Evolutionary conservation across 805 yeast genomes (phyloP), one percentile per base, ranked within the genome.

Genomic region (Maudiozyma serrabonitensis): DNA sequence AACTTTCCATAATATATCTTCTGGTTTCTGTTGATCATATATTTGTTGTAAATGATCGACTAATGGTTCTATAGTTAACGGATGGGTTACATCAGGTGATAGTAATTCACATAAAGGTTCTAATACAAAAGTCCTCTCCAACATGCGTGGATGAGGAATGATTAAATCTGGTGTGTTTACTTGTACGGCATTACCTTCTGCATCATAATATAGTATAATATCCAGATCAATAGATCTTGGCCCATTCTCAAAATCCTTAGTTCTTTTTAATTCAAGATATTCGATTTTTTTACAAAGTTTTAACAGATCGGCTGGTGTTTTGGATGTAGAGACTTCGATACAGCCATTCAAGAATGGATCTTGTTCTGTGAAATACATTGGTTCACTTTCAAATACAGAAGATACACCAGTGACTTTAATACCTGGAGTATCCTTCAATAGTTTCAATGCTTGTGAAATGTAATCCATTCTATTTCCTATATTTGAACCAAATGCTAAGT

Each of bases 181-280:
- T 9, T 81, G 71, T 19, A 75, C 54, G 38, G 57, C 57, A 13
- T 62, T 58, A 3, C 56, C 58, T 37, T 74, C 71, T 32, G 60
- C 61, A 39, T 61, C 55, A 16, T 56, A 40, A 62, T 80, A 91
- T 21, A 91, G 68, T 13, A 91, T 56, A 13, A 93, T 87, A 66
- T 93, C 99, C 46, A 93, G 72, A 61, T 93, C 99, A 47, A 93
- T 85, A 12, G 87, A 70, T 50, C 99, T 73, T 8, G 99, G 99
- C 0, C 99, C 96, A 63, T 93, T 93, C 13, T 85, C 90, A 55
- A 87, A 75, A 41, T 80, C 69, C 63, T 93, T 93, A 21, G 82
- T 82, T 41, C 99, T 71, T 5, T 76, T 71, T 35, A 90, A 70
- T 13, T 75, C 75, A 7, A 79, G 72, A 58, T 87, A 87, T 65